phyloP scores from a whole-genome alignment of 208 protist genomes.

The Vickermania spadyakhi region DNA sequence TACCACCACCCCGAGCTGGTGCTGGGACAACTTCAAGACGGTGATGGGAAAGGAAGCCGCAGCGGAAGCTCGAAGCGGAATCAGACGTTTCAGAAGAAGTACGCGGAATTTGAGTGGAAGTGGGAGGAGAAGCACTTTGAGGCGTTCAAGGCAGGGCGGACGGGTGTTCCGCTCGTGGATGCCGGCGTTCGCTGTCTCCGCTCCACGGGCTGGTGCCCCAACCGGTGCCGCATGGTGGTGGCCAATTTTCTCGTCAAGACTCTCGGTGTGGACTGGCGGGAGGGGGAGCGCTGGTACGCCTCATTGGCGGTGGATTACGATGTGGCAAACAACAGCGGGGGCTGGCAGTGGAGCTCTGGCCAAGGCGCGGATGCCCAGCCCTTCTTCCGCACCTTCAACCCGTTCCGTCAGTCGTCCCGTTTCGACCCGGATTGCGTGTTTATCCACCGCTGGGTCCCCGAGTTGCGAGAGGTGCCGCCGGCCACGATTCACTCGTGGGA shows the following conservation, averaged over 20 bases:
- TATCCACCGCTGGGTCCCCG: slow-evolving; percentile 67
- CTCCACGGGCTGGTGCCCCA: slow-evolving; percentile 74
- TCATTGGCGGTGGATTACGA: slow-evolving; percentile 84
- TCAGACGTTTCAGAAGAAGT: slow-evolving; percentile 48
- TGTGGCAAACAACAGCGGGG: slow-evolving; percentile 76
- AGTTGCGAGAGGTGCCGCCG: slow-evolving; percentile 45
- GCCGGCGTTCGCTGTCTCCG: slow-evolving; percentile 86
- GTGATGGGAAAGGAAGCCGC: slow-evolving; percentile 2
- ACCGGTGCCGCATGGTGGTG: slow-evolving; percentile 68
- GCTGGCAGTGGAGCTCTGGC: slow-evolving; percentile 69
- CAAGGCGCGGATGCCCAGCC: slow-evolving; percentile 72
- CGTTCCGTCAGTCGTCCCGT: slow-evolving; percentile 50
- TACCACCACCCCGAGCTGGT: slow-evolving; percentile 42
- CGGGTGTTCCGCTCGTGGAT: slow-evolving; percentile 89
- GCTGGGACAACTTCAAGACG: slow-evolving; percentile 40
- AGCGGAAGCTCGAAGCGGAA: slow-evolving; percentile 13
- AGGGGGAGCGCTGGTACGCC: slow-evolving; percentile 84
- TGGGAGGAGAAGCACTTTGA: slow-evolving; percentile 44
- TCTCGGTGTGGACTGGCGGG: slow-evolving; percentile 85
- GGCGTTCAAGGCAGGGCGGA: slow-evolving; percentile 64
- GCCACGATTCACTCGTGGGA: slow-evolving; percentile 59
- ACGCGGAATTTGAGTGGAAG: slow-evolving; percentile 43
- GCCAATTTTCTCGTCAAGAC: slow-evolving; percentile 86
- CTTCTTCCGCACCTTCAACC: slow-evolving; percentile 80
- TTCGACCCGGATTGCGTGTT: slow-evolving; percentile 52